Percentiles rank a stretch among this genome's conserved stretches.
phyloP scores from a whole-genome alignment of 352 stramenopile species.

The Pythium volutum region DNA sequence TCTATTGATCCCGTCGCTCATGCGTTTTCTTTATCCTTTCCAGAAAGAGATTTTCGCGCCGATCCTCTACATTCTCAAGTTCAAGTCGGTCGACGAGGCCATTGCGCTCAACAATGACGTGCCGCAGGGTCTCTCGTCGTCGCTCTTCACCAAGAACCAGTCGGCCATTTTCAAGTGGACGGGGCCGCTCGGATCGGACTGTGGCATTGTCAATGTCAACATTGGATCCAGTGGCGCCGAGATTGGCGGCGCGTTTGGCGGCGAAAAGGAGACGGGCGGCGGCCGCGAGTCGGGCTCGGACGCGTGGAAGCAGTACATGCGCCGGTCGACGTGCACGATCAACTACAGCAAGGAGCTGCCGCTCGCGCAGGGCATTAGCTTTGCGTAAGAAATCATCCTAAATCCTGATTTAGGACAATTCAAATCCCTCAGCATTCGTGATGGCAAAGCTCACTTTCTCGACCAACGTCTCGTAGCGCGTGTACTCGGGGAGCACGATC shows the following conservation, averaged over 20 bases:
- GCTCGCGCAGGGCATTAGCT: conserved; percentile 92
- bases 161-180: conserved; percentile 93
- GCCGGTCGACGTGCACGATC: conserved; percentile 91
- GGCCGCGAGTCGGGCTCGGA: conserved; percentile 90
- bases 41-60: conserved; percentile 91
- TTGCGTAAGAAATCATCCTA: conserved; percentile 45
- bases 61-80: conserved; percentile 91
- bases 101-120: conserved; percentile 92
- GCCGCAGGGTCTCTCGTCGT: conserved; percentile 89
- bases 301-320: conserved; percentile 95
- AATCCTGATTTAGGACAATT: conserved; percentile 51
- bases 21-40: conserved; percentile 4
- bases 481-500: conserved; percentile 81
- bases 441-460: conserved; percentile 81
- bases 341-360: conserved; percentile 92
- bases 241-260: conserved; percentile 91
- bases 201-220: conserved; percentile 93
- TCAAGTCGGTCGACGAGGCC: conserved; percentile 87
- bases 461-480: conserved; percentile 53
- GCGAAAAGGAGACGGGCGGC: conserved; percentile 91
- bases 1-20: not conserved
- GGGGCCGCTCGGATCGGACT: conserved; percentile 86
- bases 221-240: conserved; percentile 90
- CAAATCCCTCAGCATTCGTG: conserved; percentile 74
- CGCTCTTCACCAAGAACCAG: conserved; percentile 91